A percentile compares a stretch with the other conserved stretches of the same genome.
phyloP scores from a whole-genome alignment of 2,329 filamentous ascomycete genomes.

The Nemania sp. region DNA sequence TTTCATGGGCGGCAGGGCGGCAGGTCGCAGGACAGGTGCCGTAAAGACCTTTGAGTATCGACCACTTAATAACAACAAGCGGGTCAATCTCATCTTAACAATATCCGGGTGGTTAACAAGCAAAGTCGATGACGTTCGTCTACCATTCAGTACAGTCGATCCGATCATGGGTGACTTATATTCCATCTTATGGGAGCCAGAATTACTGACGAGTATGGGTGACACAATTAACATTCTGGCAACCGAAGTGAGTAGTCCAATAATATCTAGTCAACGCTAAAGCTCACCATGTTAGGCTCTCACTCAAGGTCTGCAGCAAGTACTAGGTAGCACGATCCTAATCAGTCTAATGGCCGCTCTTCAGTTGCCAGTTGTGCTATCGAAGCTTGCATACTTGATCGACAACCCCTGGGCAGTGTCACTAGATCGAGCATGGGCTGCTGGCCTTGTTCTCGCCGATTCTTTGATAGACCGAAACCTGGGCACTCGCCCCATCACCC shows the following conservation, averaged over 20 bases:
- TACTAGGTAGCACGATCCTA: conserved; percentile 89
- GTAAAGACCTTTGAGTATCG: conserved; percentile 98
- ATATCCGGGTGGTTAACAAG: conserved; percentile 99
- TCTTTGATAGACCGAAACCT: conserved; percentile 92
- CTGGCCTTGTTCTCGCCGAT: conserved; percentile 92
- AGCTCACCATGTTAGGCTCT: conserved; percentile 74
- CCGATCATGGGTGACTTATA: conserved; percentile 99
- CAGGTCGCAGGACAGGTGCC: conserved; percentile 86
- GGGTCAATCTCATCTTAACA: conserved; percentile 94
- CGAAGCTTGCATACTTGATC: conserved; percentile 94
- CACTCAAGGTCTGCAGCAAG: conserved; percentile 95
- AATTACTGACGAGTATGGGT: conserved; percentile 98
- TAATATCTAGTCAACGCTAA: neutral
- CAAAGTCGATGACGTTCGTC: conserved; percentile 93
- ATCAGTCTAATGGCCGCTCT: conserved; percentile 91
- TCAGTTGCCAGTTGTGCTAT: conserved; percentile 90
- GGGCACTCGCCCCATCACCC: conserved; percentile 88
- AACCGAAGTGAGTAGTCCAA: conserved; percentile 78
- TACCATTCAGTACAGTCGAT: conserved; percentile 96
- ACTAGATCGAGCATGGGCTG: conserved; percentile 85
- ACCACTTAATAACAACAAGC: conserved; percentile 96
- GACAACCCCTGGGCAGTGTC: conserved; percentile 99
- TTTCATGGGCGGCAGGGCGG: conserved; percentile 86
- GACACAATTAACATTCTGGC: conserved; percentile 98
- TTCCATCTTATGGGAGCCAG: conserved; percentile 96